Percentiles rank a stretch among this genome's conserved stretches.
Evolutionary conservation across 2,329 filamentous ascomycete species (phyloP).

Genomic region (Arthrocladium fulminans): DNA sequence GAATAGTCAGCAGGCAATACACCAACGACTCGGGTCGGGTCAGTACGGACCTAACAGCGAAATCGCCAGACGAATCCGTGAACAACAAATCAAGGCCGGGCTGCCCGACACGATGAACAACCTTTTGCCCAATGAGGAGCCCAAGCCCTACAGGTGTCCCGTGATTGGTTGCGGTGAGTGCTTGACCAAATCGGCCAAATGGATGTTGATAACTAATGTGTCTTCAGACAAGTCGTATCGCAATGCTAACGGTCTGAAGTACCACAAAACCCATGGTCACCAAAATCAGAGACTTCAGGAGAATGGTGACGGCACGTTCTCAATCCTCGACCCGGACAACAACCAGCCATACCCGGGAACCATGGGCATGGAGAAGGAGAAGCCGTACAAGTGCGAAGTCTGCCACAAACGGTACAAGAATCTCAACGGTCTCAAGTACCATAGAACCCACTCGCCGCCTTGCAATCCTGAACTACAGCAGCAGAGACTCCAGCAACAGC

Average conservation of each 20-base stretch:
- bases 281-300: conserved; percentile 94
- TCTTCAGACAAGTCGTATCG: conserved; percentile 73
- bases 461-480: conserved; percentile 69
- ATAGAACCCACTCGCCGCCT: conserved; percentile 73
- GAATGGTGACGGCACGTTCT: conserved; percentile 94
- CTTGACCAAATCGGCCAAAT: conserved; percentile 31
- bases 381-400: conserved; percentile 93
- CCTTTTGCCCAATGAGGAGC: conserved; percentile 64
- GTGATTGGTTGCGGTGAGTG: conserved; percentile 73
- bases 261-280: conserved; percentile 78
- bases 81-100: conserved; percentile 55
- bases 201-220: neutral
- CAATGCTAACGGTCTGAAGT: conserved; percentile 98
- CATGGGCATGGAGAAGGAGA: conserved; percentile 99
- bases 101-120: conserved; percentile 38
- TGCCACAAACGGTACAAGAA: conserved; percentile 99
- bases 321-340: conserved; percentile 93
- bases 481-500: conserved; percentile 6
- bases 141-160: conserved; percentile 95
- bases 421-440: conserved; percentile 93
- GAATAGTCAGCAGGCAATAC: conserved; percentile 42
- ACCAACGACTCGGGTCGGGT: conserved; percentile 62
- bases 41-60: conserved; percentile 72
- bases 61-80: conserved; percentile 56
- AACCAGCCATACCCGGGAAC: conserved; percentile 91